Evolutionary conservation across 345 rosid species (phyloP).

Genomic region (Angophora floribunda): DNA sequence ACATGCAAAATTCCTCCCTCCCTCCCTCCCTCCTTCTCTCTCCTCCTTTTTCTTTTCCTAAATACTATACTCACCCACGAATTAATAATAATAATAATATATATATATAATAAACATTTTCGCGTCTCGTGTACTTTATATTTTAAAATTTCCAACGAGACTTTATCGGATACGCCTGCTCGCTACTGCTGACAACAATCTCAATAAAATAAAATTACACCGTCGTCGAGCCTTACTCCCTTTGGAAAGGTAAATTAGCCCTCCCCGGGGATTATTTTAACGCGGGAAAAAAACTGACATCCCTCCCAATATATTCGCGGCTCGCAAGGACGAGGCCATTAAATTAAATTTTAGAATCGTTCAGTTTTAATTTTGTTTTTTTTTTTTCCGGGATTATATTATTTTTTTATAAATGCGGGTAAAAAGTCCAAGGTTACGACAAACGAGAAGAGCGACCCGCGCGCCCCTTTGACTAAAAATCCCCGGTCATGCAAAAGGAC

Average conservation of each 20-base stretch:
- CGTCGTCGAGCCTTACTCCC: not conserved
- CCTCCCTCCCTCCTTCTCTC: not conserved
- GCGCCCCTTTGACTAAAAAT: constrained; percentile 18
- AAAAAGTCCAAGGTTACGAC: constrained; percentile 1
- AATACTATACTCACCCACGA: not conserved
- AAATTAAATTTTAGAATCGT: no score
- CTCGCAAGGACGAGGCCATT: not conserved
- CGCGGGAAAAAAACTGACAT: not conserved
- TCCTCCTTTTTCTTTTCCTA: not conserved
- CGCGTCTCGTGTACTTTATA: not conserved
- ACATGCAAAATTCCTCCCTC: constrained; percentile 18
- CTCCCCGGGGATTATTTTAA: not conserved
- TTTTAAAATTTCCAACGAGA: not conserved
- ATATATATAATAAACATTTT: not conserved
- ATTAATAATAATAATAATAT: not conserved
- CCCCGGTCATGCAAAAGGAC: not conserved
- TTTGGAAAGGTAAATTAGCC: not conserved
- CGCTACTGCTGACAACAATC: not conserved
- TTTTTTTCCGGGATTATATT: not conserved
- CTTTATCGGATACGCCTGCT: not conserved
- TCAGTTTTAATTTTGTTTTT: no score
- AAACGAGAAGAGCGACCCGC: constrained; percentile 1
- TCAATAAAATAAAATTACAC: not conserved
- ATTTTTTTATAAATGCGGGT: not conserved
- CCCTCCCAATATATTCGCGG: not conserved